A percentile compares a stretch with the other conserved stretches of the same genome.
phyloP scores from a whole-genome alignment of 2,329 filamentous ascomycete species.

The Aureobasidium lini region DNA sequence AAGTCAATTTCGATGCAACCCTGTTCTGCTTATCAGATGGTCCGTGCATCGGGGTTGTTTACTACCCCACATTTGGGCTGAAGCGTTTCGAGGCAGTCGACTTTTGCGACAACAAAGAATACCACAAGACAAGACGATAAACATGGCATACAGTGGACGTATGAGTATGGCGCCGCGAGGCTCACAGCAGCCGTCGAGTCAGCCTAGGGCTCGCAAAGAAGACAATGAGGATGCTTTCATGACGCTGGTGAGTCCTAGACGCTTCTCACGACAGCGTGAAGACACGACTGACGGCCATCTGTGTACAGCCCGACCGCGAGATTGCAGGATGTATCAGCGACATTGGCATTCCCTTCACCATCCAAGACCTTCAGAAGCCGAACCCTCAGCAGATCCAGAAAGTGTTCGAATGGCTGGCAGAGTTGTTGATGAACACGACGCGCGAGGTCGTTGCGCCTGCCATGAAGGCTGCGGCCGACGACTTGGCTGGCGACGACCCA shows the following conservation, averaged over 20 bases:
- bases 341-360: slow-evolving; percentile 82
- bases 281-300: slow-evolving; percentile 16
- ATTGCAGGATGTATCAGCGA: slow-evolving; percentile 97
- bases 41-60: slow-evolving; percentile 7
- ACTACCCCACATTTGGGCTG: neutral
- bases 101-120: slow-evolving; percentile 4
- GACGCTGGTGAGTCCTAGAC: slow-evolving; percentile 35
- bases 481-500: slow-evolving; percentile 73
- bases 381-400: slow-evolving; percentile 92
- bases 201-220: slow-evolving; percentile 31
- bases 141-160: slow-evolving; percentile 43
- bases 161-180: slow-evolving; percentile 42
- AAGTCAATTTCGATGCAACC: neutral
- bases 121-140: neutral
- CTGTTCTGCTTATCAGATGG: neutral
- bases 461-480: slow-evolving; percentile 85
- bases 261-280: neutral
- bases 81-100: neutral
- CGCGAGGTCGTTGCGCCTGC: slow-evolving; percentile 89
- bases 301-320: slow-evolving; percentile 57
- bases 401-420: slow-evolving; percentile 96
- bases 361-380: slow-evolving; percentile 84
- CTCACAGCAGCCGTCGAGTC: slow-evolving; percentile 27
- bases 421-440: slow-evolving; percentile 86
- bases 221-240: slow-evolving; percentile 44